Evolutionary conservation across 148 eudicot genomes (phyloP), one percentile per base, ranked within the genome.

Genomic region (Oxyria digyna): DNA sequence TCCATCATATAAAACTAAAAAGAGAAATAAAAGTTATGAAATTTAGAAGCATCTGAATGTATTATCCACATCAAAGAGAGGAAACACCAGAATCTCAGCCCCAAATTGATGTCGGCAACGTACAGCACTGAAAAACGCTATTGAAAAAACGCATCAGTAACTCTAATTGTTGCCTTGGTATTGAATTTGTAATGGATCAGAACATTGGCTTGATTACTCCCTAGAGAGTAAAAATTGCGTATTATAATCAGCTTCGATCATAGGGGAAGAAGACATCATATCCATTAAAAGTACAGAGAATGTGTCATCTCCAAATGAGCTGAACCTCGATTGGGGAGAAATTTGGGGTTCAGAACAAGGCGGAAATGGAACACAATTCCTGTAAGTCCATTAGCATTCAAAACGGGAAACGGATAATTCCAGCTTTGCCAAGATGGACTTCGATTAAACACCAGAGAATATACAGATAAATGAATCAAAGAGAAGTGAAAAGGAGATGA

Each of bases 41-140:
- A 76, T 80, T 32, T 80, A 9, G 80, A 69, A 77, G 74, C 41
- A 20, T 77, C 80, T 69, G 76, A 77, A 74, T 77, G 75, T 76
- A 71, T 64, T 43, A 50, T 54, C 78, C 80, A 69, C 45, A 18
- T 26, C 41, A 4, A 1, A 13, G 14, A 55, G 17, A 26, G 76
- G 50, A 41, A 65, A 71, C 37, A 80, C 80, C 73, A 80, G 78
- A 80, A 74, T 80, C 78, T 76, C 72, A 74, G 52, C 73, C 71
- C 73, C 80, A 17, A n/a, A 1, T 4, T 59, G n/a, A 11, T 0
- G 63, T 80, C n/a, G 83, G 80, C 83, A 77, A 80, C 69, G 80
- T 80, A 80, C 80, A 80, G 83, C 83, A 68, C 80, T 77, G 54
- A 62, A 74, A 11, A 11, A 78, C n/a, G 67, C 83, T 26, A 80